Evolutionary conservation across 1,284 basidiomycete genomes (phyloP).

Genomic region (Gastroboletus turbinatus): DNA sequence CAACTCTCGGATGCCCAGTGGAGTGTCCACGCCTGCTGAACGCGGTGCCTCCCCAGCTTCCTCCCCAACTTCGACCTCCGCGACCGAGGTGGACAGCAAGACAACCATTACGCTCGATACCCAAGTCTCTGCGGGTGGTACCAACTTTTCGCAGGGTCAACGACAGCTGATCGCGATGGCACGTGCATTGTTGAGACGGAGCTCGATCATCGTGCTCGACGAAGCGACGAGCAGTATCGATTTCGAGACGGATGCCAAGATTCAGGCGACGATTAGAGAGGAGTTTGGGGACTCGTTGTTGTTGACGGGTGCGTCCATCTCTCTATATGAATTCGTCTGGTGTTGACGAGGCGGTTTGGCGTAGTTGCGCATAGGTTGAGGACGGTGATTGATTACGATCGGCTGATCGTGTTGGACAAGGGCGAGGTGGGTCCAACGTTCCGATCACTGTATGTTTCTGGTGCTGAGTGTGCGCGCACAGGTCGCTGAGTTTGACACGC

Average conservation of each 20-base stretch:
- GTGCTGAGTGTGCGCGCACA: slow-evolving; percentile 15
- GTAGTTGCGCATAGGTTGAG: slow-evolving; percentile 53
- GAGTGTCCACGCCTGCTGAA: slow-evolving; percentile 20
- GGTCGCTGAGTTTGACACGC: slow-evolving; percentile 83
- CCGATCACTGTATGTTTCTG: not conserved
- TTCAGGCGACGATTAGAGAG: slow-evolving; percentile 65
- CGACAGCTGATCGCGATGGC: slow-evolving; percentile 69
- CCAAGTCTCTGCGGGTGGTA: slow-evolving; percentile 61
- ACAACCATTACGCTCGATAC: slow-evolving; percentile 53
- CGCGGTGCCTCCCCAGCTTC: slow-evolving; percentile 3
- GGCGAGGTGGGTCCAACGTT: slow-evolving; percentile 39
- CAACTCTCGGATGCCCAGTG: slow-evolving; percentile 28
- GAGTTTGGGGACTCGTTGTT: slow-evolving; percentile 56
- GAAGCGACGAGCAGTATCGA: slow-evolving; percentile 67
- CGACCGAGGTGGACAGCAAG: slow-evolving; percentile 38
- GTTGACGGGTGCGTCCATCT: slow-evolving; percentile 40
- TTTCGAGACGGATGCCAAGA: slow-evolving; percentile 60
- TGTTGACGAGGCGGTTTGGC: not conserved
- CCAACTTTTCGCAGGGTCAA: slow-evolving; percentile 74
- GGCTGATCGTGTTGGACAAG: slow-evolving; percentile 67
- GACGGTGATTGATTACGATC: slow-evolving; percentile 63
- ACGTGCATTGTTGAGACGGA: slow-evolving; percentile 60
- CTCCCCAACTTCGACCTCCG: slow-evolving; percentile 11
- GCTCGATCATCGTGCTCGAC: slow-evolving; percentile 68
- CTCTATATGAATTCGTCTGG: not conserved